A percentile compares a stretch with the other conserved stretches of the same genome.
These are phyloP conservation scores for Neurospora pannonica DNA, from an alignment of 495 filamentous ascomycete genomes.

Conservation along the genomic window DNA sequence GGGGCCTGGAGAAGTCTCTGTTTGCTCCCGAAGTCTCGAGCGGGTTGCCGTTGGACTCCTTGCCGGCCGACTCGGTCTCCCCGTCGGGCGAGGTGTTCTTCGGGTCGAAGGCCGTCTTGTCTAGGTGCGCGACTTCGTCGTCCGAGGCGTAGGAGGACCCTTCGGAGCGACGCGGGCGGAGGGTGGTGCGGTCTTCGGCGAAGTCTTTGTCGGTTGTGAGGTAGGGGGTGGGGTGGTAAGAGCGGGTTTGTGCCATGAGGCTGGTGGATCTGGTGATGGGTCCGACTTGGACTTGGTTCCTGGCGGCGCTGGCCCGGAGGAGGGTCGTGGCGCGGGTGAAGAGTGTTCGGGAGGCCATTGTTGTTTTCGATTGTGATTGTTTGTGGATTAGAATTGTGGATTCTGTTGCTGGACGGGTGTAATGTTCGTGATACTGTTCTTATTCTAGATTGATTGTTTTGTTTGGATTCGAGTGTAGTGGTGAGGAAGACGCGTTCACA, in stretches of 20 bases:
- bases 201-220: conserved; percentile 24
- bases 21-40: conserved; percentile 31
- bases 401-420: too few species aligned
- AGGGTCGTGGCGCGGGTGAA: background rate
- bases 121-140: conserved; percentile 26
- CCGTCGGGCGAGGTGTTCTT: conserved; percentile 30
- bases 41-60: conserved; percentile 23
- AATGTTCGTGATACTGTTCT: too few species aligned
- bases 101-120: conserved; percentile 32
- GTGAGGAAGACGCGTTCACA: background rate
- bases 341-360: background rate
- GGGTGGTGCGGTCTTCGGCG: conserved; percentile 30
- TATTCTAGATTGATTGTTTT: background rate
- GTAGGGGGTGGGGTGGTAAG: conserved; percentile 14
- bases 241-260: too few species aligned
- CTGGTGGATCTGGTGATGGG: background rate
- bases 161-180: conserved; percentile 31
- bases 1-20: conserved; percentile 20
- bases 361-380: background rate
- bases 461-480: background rate
- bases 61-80: conserved; percentile 16
- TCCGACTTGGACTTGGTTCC: background rate
- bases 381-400: background rate
- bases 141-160: conserved; percentile 28
- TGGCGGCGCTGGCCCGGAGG: background rate